Percentiles rank a stretch among this genome's conserved stretches.
Evolutionary conservation across 2,329 filamentous ascomycete species (phyloP).

Genomic region (Apiospora phragmitis): DNA sequence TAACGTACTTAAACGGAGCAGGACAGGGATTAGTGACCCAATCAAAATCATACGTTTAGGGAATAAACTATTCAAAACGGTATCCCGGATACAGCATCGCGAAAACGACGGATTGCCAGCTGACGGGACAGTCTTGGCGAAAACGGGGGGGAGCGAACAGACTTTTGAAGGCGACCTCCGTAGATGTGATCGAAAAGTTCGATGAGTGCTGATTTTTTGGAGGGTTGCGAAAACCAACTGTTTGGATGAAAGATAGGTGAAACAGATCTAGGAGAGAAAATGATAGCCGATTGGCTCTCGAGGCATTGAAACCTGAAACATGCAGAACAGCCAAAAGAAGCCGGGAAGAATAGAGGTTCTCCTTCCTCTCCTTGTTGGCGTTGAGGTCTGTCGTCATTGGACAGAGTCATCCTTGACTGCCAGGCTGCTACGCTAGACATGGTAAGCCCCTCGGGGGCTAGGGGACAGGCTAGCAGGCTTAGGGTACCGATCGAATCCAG

Average conservation of each 20-base stretch:
- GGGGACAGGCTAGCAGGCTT: background rate
- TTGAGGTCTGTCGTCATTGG: background rate
- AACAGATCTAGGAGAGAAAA: background rate
- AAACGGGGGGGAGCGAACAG: no score
- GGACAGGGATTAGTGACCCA: no score
- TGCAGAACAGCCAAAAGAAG: background rate
- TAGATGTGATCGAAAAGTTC: background rate
- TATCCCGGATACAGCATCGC: no score
- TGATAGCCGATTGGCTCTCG: background rate
- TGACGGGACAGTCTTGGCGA: no score
- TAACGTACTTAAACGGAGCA: no score
- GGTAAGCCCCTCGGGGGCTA: background rate
- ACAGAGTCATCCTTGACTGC: background rate
- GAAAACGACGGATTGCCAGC: no score
- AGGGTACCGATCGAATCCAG: background rate
- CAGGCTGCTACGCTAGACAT: background rate
- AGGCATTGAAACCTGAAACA: conserved; percentile 9
- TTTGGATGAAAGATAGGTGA: background rate
- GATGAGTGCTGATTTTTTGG: background rate
- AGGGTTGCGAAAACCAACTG: background rate
- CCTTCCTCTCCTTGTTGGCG: background rate
- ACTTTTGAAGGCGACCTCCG: no score
- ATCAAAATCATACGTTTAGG: no score
- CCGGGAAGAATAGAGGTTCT: background rate
- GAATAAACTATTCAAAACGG: no score